Conservation (phyloP, 441 rosid species). For the Daphne laureola region DNA sequence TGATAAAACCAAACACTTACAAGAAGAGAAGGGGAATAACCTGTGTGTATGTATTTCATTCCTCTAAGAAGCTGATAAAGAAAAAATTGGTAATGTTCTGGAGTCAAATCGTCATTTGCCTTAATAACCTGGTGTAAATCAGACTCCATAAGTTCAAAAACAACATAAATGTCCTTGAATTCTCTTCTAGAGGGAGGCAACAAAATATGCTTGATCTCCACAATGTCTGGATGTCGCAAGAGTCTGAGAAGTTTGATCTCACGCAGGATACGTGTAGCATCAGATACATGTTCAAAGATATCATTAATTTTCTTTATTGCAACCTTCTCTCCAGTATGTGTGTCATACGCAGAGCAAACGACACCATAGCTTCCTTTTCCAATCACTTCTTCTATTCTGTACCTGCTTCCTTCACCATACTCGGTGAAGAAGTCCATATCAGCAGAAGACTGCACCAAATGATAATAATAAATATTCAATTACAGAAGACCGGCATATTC, state of each 20-base stretch:
- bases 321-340: conserved; percentile 81
- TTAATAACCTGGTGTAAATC: conserved; percentile 96
- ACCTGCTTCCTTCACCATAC: conserved; percentile 92
- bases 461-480: too few relatives aligned
- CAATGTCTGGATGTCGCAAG: conserved; percentile 93
- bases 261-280: conserved; percentile 92
- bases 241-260: conserved; percentile 93
- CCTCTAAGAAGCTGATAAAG: conserved; percentile 97
- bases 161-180: conserved; percentile 89
- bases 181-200: conserved; percentile 94
- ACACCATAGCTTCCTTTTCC: conserved; percentile 99
- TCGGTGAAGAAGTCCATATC: conserved; percentile 93
- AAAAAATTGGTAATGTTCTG: conserved; percentile 92
- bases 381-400: conserved; percentile 88
- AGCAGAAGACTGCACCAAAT: conserved; percentile 51
- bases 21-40: conserved; percentile 23
- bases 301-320: conserved; percentile 95
- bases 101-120: conserved; percentile 95
- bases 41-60: conserved; percentile 93
- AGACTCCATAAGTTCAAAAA: conserved; percentile 96
- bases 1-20: too few relatives aligned
- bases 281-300: conserved; percentile 95
- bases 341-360: conserved; percentile 88
- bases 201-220: conserved; percentile 92
- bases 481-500: too few relatives aligned